These are phyloP conservation scores for Miscanthus sacchariflorus DNA, from an alignment of 202 grass and related monocot species.

Conservation along the genomic window DNA sequence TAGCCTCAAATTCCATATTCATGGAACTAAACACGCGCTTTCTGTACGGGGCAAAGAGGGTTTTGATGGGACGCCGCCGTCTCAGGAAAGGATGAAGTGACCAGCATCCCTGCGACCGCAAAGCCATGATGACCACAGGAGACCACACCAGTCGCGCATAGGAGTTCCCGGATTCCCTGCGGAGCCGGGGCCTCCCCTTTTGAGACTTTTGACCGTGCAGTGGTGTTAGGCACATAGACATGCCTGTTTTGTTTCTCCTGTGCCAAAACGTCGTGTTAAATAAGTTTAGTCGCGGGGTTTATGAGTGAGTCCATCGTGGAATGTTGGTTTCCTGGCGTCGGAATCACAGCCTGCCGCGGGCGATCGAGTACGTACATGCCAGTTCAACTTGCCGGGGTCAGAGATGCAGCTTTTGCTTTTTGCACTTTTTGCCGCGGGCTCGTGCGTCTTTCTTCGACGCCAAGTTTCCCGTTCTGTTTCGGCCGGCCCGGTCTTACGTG, in stretches of 20 bases:
- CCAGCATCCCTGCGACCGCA: constrained; percentile 25
- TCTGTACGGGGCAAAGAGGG: background rate
- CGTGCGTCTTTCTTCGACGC: constrained; percentile 34
- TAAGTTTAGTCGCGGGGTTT: background rate
- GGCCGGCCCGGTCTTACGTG: background rate
- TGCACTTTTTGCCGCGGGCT: constrained; percentile 10
- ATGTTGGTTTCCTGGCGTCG: background rate
- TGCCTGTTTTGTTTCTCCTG: background rate
- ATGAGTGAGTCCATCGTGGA: background rate
- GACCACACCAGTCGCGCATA: constrained; percentile 32
- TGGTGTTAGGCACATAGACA: background rate
- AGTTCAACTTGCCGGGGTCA: constrained; percentile 41
- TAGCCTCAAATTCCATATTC: no score
- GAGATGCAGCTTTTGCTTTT: constrained; percentile 30
- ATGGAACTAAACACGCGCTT: no score
- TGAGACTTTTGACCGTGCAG: constrained; percentile 40
- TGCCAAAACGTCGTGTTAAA: background rate
- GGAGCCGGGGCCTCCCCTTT: constrained; percentile 19
- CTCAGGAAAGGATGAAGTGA: constrained; percentile 45
- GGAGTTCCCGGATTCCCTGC: constrained; percentile 42
- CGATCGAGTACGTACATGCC: background rate
- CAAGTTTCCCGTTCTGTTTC: constrained; percentile 35
- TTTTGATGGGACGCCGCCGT: constrained; percentile 36
- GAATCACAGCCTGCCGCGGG: background rate
- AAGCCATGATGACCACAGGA: constrained; percentile 39